Conservation (phyloP, 2,329 filamentous ascomycete genomes). For the Aspergillus sp. region DNA sequence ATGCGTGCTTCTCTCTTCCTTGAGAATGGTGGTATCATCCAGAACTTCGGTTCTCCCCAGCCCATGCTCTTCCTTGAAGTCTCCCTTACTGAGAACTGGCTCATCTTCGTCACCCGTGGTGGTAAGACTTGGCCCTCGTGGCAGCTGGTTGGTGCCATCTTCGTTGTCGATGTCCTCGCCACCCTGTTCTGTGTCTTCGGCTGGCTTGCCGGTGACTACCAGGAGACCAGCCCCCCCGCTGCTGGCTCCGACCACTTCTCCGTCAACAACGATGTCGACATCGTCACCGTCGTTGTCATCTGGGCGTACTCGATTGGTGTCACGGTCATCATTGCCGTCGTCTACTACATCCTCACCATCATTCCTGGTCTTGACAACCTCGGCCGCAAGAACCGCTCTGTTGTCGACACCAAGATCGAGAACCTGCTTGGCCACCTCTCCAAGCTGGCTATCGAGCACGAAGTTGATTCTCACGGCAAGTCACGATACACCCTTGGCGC, state of each 20-base stretch:
- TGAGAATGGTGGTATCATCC: slow-evolving; percentile 71
- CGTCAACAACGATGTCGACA: slow-evolving; percentile 60
- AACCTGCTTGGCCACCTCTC: slow-evolving; percentile 57
- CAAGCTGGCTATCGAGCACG: slow-evolving; percentile 57
- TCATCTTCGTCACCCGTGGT: slow-evolving; percentile 94
- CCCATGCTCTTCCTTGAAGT: slow-evolving; percentile 87
- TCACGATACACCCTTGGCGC: slow-evolving; percentile 49
- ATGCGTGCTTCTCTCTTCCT: slow-evolving; percentile 73
- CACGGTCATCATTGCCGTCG: slow-evolving; percentile 57
- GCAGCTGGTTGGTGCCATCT: slow-evolving; percentile 73
- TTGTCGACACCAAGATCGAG: slow-evolving; percentile 58
- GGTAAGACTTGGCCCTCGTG: slow-evolving; percentile 74
- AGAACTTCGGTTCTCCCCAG: slow-evolving; percentile 75
- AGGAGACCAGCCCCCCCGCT: slow-evolving; percentile 31
- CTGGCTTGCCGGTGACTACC: slow-evolving; percentile 65
- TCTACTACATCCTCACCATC: slow-evolving; percentile 55
- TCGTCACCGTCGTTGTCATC: slow-evolving; percentile 59
- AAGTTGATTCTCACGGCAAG: slow-evolving; percentile 52
- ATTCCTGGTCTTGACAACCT: slow-evolving; percentile 55
- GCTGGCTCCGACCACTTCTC: slow-evolving; percentile 35
- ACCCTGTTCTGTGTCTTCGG: slow-evolving; percentile 77
- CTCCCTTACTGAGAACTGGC: slow-evolving; percentile 92
- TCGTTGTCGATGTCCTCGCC: slow-evolving; percentile 71
- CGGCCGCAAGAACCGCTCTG: slow-evolving; percentile 56
- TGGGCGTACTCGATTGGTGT: slow-evolving; percentile 60